A percentile compares a stretch with the other conserved stretches of the same genome.
phyloP scores from a whole-genome alignment of 176 grass and related monocot genomes.

The Cenchrus purpureus region DNA sequence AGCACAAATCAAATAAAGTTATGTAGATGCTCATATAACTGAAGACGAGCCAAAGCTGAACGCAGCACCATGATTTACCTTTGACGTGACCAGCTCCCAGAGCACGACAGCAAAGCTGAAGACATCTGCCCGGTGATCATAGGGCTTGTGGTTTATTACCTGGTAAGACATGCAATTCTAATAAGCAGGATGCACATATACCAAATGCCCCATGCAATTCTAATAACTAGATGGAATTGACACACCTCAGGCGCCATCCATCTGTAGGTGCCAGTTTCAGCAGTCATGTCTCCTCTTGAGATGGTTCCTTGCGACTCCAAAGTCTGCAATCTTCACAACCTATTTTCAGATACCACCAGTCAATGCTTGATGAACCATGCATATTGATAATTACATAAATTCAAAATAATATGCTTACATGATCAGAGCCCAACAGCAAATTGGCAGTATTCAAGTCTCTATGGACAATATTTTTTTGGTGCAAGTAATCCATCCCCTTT shows the following conservation, averaged over 20 bases:
- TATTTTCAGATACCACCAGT: slow-evolving; percentile 42
- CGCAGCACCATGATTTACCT: slow-evolving; percentile 50
- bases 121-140: slow-evolving; percentile 86
- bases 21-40: neutral
- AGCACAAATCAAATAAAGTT: slow-evolving; percentile 42
- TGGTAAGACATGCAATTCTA: slow-evolving; percentile 37
- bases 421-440: slow-evolving; percentile 91
- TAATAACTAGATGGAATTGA: slow-evolving; percentile 12
- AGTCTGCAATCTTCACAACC: slow-evolving; percentile 90
- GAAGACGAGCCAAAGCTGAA: neutral
- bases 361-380: slow-evolving; percentile 37
- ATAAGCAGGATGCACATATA: slow-evolving; percentile 17
- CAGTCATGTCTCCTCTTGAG: slow-evolving; percentile 85
- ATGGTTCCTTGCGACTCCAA: slow-evolving; percentile 77
- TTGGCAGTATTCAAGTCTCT: slow-evolving; percentile 96
- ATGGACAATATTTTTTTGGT: slow-evolving; percentile 95
- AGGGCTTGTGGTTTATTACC: slow-evolving; percentile 96
- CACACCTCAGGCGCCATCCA: slow-evolving; percentile 93
- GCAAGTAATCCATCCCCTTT: slow-evolving; percentile 98
- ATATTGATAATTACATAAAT: neutral
- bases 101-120: slow-evolving; percentile 96
- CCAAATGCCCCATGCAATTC: slow-evolving; percentile 2
- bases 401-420: slow-evolving; percentile 49
- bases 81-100: slow-evolving; percentile 88
- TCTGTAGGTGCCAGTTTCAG: slow-evolving; percentile 89